Base-by-base conservation (phyloP, 1,139 yeast genomes). In the Scheffersomyces quercinus region DNA sequence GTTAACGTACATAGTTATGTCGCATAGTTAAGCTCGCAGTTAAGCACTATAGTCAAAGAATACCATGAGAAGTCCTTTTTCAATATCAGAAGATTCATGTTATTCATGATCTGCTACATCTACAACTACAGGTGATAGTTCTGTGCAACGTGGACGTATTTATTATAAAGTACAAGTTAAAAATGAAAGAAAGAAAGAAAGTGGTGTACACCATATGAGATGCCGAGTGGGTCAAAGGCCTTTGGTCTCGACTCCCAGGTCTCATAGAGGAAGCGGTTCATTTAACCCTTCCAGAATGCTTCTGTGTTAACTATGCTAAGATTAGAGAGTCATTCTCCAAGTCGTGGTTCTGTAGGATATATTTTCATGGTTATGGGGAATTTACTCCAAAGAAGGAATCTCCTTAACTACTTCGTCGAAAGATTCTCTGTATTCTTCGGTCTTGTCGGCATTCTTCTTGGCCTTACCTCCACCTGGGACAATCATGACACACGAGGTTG, bases 401-500 rank as follows among this genome's bases (percentile, higher is more conserved):
- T 93, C 98, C 79, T 88, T 90, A 54, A 90, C 96, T 52, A 93
- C 83, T 66, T 93, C 99, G 66, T 95, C 98, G 64, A 80, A 95
- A 47, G 83, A 72, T 67, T 90, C 97, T 70, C 89, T 87, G 77
- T 93, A 95, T 64, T 93, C 98, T 58, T 85, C 93, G 47, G 83
- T 78, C 60, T 88, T 87, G 59, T 86, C 89, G 44, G 81, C 79
- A 59, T 83, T 85, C 71, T 85, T 87, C 72, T 83, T 84, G 61
- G 85, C 79, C 73, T 88, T 88, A 47, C 93, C 93, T 46, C 96
- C 96, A 46, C 97, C 97, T 59, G 99, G 99, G 43, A 91, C 96
- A 59, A 95, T 81, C 91, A 95, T 89, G 38, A 95, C 97, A 68
- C 96, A 91, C 35, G 97, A 89, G 32, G 99, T 95, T 57, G 99